A percentile compares a stretch with the other conserved stretches of the same genome.
Evolutionary conservation across 768 basidiomycete species (phyloP).

Genomic region (Kwoniella sp.): DNA sequence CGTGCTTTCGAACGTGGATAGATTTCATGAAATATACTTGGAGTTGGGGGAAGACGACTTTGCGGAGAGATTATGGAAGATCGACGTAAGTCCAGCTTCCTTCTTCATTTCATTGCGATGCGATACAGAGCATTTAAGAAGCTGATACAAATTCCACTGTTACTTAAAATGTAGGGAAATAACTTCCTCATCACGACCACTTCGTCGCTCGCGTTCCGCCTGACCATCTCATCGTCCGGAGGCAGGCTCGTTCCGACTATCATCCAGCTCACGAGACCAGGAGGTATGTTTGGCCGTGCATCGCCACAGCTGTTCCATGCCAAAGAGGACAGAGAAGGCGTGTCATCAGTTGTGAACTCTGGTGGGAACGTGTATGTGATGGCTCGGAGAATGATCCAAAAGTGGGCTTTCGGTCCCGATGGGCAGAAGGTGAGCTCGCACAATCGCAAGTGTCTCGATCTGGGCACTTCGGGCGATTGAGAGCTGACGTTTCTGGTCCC

Average conservation of each 20-base stretch:
- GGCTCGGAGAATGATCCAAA: conserved; percentile 31
- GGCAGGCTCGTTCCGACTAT: conserved; percentile 45
- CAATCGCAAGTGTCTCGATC: background rate
- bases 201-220: conserved; percentile 42
- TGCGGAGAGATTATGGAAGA: conserved; percentile 36
- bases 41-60: conserved; percentile 47
- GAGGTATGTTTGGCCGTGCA: conserved; percentile 52
- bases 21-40: conserved; percentile 42
- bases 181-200: conserved; percentile 51
- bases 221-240: conserved; percentile 43
- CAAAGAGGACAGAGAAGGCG: conserved; percentile 31
- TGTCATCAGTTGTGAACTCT: conserved; percentile 27
- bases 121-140: no score
- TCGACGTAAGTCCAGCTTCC: conserved; percentile 29
- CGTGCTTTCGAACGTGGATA: conserved; percentile 54
- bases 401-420: conserved; percentile 31
- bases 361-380: conserved; percentile 26
- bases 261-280: conserved; percentile 39
- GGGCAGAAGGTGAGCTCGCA: conserved; percentile 29
- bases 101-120: background rate
- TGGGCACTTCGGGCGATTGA: no score
- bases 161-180: no score
- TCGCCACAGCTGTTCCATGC: conserved; percentile 44
- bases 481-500: conserved; percentile 1
- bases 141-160: no score